phyloP scores from a whole-genome alignment of 805 yeast species.

The Metschnikowia santaceciliae region DNA sequence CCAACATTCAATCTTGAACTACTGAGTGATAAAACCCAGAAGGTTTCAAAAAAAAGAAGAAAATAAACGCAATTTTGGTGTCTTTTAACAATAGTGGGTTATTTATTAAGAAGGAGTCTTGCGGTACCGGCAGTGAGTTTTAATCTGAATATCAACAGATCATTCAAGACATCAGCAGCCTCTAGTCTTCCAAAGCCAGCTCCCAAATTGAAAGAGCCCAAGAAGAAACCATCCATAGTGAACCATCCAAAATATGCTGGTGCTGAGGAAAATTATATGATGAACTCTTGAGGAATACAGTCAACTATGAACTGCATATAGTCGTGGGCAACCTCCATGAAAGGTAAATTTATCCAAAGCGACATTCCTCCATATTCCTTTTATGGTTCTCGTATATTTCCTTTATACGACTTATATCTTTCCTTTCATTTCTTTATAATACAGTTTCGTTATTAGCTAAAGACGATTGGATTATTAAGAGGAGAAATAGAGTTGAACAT shows the following conservation, averaged over 20 bases:
- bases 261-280: background rate
- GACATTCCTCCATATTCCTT: too few species aligned
- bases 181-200: too few species aligned
- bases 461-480: too few species aligned
- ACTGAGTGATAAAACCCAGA: background rate
- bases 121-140: background rate
- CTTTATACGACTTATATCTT: too few species aligned
- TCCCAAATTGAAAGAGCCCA: background rate
- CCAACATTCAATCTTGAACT: background rate
- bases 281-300: slow-evolving; percentile 19
- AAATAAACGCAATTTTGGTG: too few species aligned
- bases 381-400: too few species aligned
- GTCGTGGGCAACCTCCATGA: slow-evolving; percentile 22
- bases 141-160: background rate
- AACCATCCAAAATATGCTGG: background rate
- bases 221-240: background rate
- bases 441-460: too few species aligned
- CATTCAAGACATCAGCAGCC: too few species aligned
- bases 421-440: too few species aligned
- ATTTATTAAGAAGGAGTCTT: background rate
- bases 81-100: background rate
- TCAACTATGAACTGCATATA: slow-evolving; percentile 23
- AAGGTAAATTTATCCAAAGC: too few species aligned
- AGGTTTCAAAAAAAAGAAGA: background rate
- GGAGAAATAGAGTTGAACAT: too few species aligned